A percentile compares a stretch with the other conserved stretches of the same genome.
phyloP scores from a whole-genome alignment of 2,329 filamentous ascomycete species.

The Chalara sp. region DNA sequence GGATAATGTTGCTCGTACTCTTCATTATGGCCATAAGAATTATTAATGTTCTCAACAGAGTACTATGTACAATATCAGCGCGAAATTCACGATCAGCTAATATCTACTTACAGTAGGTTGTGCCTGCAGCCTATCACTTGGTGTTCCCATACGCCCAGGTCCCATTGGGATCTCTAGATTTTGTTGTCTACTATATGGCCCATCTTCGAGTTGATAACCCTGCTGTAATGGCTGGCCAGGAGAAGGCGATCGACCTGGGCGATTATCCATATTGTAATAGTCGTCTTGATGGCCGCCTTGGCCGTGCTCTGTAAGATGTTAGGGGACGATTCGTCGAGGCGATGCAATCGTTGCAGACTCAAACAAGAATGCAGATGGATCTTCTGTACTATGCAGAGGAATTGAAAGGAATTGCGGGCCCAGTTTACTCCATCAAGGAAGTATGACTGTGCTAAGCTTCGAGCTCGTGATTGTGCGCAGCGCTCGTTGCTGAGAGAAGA shows the following conservation, averaged over 20 bases:
- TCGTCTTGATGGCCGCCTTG: constrained; percentile 44
- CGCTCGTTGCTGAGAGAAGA: no score
- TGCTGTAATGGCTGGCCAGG: constrained; percentile 64
- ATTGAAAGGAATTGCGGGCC: not conserved
- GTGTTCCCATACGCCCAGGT: constrained; percentile 46
- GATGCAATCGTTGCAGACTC: constrained; percentile 13
- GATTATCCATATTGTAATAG: constrained; percentile 55
- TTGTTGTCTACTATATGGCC: constrained; percentile 26
- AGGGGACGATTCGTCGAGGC: constrained; percentile 8
- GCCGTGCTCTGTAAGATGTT: constrained; percentile 14
- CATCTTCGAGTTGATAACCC: constrained; percentile 76
- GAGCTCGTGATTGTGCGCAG: no score
- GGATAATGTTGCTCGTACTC: constrained; percentile 47
- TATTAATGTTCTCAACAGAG: constrained; percentile 61
- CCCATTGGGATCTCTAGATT: constrained; percentile 67
- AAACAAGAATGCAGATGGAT: not conserved
- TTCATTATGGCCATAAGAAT: constrained; percentile 56
- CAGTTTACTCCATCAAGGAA: no score
- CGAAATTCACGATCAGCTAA: not conserved
- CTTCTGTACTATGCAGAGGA: constrained; percentile 19
- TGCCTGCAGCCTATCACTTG: constrained; percentile 70
- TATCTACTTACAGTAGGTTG: constrained; percentile 74
- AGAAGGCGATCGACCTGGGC: constrained; percentile 61
- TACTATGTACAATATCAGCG: constrained; percentile 41
- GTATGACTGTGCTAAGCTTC: no score